Evolutionary conservation across 2,329 filamentous ascomycete species (phyloP).

Genomic region (Geosmithia putterillii): DNA sequence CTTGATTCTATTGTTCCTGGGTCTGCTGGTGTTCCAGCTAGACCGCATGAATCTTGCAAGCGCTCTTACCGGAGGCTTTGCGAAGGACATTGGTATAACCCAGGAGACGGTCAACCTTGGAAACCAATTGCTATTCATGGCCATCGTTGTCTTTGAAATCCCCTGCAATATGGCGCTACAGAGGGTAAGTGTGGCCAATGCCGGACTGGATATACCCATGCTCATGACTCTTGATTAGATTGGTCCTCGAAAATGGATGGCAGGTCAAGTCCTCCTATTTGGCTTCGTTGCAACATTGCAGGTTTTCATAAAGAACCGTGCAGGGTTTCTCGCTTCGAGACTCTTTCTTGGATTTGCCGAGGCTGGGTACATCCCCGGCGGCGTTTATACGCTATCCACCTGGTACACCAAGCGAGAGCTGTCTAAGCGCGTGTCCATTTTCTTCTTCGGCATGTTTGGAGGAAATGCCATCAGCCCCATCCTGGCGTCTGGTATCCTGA

Average conservation of each 20-base stretch:
- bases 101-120: conserved; percentile 35
- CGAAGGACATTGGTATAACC: conserved; percentile 29
- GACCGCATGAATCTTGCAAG: conserved; percentile 24
- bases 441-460: conserved; percentile 43
- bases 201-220: neutral
- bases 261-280: conserved; percentile 38
- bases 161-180: conserved; percentile 11
- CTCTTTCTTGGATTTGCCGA: conserved; percentile 40
- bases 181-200: conserved; percentile 1
- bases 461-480: conserved; percentile 24
- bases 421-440: conserved; percentile 37
- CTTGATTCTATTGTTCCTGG: conserved; percentile 8
- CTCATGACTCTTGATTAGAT: conserved; percentile 21
- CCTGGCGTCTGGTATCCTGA: conserved; percentile 32
- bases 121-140: conserved; percentile 30
- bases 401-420: conserved; percentile 43
- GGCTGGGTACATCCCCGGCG: conserved; percentile 42
- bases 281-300: conserved; percentile 42
- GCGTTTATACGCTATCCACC: conserved; percentile 35
- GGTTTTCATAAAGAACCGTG: conserved; percentile 33
- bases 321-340: conserved; percentile 33
- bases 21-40: conserved; percentile 13
- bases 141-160: conserved; percentile 32
- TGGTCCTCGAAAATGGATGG: conserved; percentile 35
- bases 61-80: conserved; percentile 30